Evolutionary conservation across 1,139 yeast genomes (phyloP).

Genomic region (Candida tetrigidarum): DNA sequence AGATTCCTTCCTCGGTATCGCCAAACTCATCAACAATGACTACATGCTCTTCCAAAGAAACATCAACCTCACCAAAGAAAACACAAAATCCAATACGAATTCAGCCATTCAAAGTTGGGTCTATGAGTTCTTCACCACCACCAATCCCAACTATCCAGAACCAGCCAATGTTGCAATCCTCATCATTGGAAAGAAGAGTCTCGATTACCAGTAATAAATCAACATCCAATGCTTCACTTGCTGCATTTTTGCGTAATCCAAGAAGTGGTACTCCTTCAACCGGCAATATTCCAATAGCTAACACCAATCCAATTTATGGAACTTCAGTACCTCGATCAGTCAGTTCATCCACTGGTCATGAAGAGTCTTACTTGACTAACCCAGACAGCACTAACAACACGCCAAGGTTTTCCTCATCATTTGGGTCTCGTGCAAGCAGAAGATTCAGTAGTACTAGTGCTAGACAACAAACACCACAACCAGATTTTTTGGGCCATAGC

Average conservation of each 20-base stretch:
- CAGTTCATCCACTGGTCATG: slow-evolving; percentile 47
- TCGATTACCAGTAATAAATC: slow-evolving; percentile 52
- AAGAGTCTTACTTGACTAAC: slow-evolving; percentile 25
- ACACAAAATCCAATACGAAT: slow-evolving; percentile 37
- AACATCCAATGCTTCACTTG: slow-evolving; percentile 59
- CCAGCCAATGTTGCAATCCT: slow-evolving; percentile 18
- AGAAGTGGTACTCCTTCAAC: slow-evolving; percentile 42
- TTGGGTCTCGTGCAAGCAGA: slow-evolving; percentile 56
- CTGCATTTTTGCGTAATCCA: slow-evolving; percentile 56
- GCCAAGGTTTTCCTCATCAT: slow-evolving; percentile 58
- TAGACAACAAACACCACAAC: slow-evolving; percentile 33
- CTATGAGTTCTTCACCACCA: slow-evolving; percentile 57
- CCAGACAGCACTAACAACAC: slow-evolving; percentile 33
- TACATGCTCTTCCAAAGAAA: slow-evolving; percentile 18
- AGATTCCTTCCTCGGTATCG: slow-evolving; percentile 27
- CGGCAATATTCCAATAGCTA: slow-evolving; percentile 29
- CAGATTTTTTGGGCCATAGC: slow-evolving; percentile 20
- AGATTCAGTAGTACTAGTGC: slow-evolving; percentile 43
- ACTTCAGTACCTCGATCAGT: slow-evolving; percentile 42
- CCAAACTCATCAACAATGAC: slow-evolving; percentile 28
- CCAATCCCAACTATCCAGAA: slow-evolving; percentile 24
- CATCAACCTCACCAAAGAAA: slow-evolving; percentile 6
- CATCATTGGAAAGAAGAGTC: slow-evolving; percentile 45
- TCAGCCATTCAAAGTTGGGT: slow-evolving; percentile 67
- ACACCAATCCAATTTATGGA: slow-evolving; percentile 18